Base-by-base conservation (phyloP, 768 basidiomycete genomes). In the Mycena floridula region DNA sequence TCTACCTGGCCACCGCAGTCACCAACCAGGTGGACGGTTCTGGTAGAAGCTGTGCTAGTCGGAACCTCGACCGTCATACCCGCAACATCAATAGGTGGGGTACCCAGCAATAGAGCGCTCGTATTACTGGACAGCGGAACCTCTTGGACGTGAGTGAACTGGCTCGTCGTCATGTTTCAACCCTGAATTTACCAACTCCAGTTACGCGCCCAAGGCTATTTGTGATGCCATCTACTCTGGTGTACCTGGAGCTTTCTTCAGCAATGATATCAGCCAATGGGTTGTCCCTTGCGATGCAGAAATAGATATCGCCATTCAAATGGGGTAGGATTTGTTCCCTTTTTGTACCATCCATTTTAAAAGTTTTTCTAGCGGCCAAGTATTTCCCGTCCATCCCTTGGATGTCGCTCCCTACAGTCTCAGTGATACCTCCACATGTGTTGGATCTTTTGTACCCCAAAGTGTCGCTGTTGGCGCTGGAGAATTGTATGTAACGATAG, bases 141-240 rank as follows among this genome's bases (percentile, higher is more conserved):
- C 3, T 88, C 89, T 3, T 89, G 80, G 59, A 81, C 85, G 82
- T 87, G n/a, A n/a, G n/a, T n/a, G n/a, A n/a, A n/a, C n/a, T n/a
- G n/a, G n/a, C n/a, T n/a, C n/a, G n/a, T n/a, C n/a, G n/a, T n/a
- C n/a, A 57, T 47, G 85, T 56, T 23, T 16, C 35, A 46, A 20
- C 35, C 50, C 21, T 23, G 21, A 4, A 7, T 40, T 39, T 21
- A 12, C 46, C 38, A 27, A 46, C 25, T 50, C 41, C 54, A 86
- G 87, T 16, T 91, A 92, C 59, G 84, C 76, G 5, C 77, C 89
- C 2, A 60, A 69, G 40, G 77, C 71, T 1, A 73, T 85, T 21
- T 79, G 77, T 46, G 66, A 81, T 41, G 76, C 83, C 9, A 86
- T 92, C 44, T 92, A 91, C 53, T 67, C 78, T 25, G 63, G 66